Evolutionary conservation across 495 filamentous ascomycete species (phyloP).

Genomic region (Astrothelium macrocarpum): DNA sequence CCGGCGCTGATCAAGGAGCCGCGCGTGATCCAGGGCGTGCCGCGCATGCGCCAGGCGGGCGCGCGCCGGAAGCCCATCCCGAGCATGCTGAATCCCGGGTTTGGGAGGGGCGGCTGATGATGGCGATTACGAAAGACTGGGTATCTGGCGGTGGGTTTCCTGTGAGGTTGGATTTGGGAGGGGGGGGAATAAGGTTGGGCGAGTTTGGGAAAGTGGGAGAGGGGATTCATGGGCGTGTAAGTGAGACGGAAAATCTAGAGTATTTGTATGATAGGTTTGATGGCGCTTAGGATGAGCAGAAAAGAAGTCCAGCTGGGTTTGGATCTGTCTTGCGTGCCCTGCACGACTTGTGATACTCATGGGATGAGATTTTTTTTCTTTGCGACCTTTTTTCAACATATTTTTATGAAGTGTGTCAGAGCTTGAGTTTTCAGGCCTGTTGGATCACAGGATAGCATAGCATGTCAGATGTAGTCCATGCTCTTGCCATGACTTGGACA

Average conservation of each 20-base stretch:
- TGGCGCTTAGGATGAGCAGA: neutral
- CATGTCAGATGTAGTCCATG: neutral
- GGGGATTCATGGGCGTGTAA: neutral
- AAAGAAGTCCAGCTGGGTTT: neutral
- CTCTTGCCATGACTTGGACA: neutral
- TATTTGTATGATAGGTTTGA: neutral
- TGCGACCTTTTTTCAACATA: neutral
- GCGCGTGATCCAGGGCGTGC: constrained; percentile 35
- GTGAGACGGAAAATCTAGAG: neutral
- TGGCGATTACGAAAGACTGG: neutral
- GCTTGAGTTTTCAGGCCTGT: neutral
- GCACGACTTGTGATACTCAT: neutral
- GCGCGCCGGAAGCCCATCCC: constrained; percentile 36
- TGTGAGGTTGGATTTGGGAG: no score
- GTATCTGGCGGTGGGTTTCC: neutral
- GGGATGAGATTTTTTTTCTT: neutral
- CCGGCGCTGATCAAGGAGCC: constrained; percentile 75
- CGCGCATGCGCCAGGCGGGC: constrained; percentile 30
- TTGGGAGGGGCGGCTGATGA: neutral
- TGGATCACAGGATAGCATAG: neutral
- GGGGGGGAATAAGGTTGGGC: neutral
- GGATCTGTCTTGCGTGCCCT: no score
- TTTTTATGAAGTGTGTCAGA: no score
- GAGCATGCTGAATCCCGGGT: constrained; percentile 14
- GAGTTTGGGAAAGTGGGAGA: neutral